Percentiles rank a stretch among this genome's conserved stretches.
phyloP scores from a whole-genome alignment of 1,139 yeast species.

The Candida glucosophila region DNA sequence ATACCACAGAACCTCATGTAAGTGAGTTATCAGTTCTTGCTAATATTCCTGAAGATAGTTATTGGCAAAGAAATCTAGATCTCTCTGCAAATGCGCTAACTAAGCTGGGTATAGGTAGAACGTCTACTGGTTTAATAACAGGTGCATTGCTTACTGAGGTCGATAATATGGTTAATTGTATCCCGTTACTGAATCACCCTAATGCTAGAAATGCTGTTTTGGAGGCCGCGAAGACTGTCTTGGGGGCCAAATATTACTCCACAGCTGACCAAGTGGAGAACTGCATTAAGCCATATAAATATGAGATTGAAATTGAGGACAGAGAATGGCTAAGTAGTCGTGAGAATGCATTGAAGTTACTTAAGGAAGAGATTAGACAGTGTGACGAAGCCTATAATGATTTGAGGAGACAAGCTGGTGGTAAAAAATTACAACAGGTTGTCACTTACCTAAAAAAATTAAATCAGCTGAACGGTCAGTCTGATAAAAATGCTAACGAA shows the following conservation, averaged over 20 bases:
- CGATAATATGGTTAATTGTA: slow-evolving; percentile 59
- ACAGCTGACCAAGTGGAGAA: slow-evolving; percentile 98
- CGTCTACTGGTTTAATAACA: slow-evolving; percentile 76
- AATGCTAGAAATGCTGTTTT: slow-evolving; percentile 72
- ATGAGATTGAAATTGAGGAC: slow-evolving; percentile 93
- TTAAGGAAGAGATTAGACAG: slow-evolving; percentile 80
- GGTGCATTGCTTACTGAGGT: slow-evolving; percentile 74
- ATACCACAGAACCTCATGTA: slow-evolving; percentile 37
- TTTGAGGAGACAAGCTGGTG: slow-evolving; percentile 71
- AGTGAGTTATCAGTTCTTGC: slow-evolving; percentile 40
- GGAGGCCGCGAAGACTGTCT: slow-evolving; percentile 77
- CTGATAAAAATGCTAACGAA: slow-evolving; percentile 42
- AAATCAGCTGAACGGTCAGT: slow-evolving; percentile 34
- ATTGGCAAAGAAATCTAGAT: slow-evolving; percentile 86
- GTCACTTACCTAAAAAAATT: slow-evolving; percentile 60
- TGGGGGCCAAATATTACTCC: slow-evolving; percentile 71
- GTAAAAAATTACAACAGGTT: slow-evolving; percentile 75
- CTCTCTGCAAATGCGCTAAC: slow-evolving; percentile 77
- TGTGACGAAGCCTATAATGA: slow-evolving; percentile 58
- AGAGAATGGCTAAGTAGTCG: slow-evolving; percentile 84
- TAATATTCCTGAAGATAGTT: slow-evolving; percentile 58
- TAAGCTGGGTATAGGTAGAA: slow-evolving; percentile 86
- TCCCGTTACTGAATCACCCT: slow-evolving; percentile 78
- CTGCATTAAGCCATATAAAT: slow-evolving; percentile 94
- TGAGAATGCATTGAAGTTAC: slow-evolving; percentile 63